Base-by-base conservation (phyloP, 306 rosid genomes). In the Bauhinia variegata region DNA sequence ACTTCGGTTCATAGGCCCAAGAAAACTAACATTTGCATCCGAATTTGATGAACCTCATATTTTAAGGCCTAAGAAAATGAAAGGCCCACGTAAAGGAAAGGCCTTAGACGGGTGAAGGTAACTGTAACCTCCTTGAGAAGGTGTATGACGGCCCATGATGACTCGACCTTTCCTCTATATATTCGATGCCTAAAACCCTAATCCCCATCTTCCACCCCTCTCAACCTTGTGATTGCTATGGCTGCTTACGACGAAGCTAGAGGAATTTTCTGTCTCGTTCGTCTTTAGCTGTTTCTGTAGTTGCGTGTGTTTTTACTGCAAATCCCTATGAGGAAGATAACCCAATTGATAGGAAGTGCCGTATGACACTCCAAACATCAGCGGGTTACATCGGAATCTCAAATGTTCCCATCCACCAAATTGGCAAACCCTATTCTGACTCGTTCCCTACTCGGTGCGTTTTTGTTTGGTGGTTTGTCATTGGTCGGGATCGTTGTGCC, bases 321-420 rank as follows among this genome's bases (percentile, higher is more conserved):
- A 43, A 46, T 8, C 81, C 89, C 95, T 3, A 13, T 88, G 97
- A 92, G 70, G 95, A 92, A 62, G 78, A 62, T 61, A 71, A 73
- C 92, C 95, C 96, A 61, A 75, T 68, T 71, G 96, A 87, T 89
- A 89, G 96, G 97, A 92, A 89, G 96, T 89, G 96, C 92, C 95
- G 95, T 92, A 87, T 87, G 97, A 89, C 95, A 92, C 92, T 71
- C 42, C 16, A 88, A 83, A 78, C 75, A 56, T 81, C 87, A 77
- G 84, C 76, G 81, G 49, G 56, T 11, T 10, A 60, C 33, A 54
- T 9, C 5, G 11, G 42, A 42, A 12, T 46, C 53, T 11, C 5
- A 46, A 23, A 16, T 1, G 19, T 16, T 75, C 65, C 74, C 87
- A 81, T 76, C 88, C 83, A 2, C 83, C 75, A 23, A 23, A 38